Evolutionary conservation across 257 asterid genomes (phyloP).

Genomic region (Paraleonurus japonicus): DNA sequence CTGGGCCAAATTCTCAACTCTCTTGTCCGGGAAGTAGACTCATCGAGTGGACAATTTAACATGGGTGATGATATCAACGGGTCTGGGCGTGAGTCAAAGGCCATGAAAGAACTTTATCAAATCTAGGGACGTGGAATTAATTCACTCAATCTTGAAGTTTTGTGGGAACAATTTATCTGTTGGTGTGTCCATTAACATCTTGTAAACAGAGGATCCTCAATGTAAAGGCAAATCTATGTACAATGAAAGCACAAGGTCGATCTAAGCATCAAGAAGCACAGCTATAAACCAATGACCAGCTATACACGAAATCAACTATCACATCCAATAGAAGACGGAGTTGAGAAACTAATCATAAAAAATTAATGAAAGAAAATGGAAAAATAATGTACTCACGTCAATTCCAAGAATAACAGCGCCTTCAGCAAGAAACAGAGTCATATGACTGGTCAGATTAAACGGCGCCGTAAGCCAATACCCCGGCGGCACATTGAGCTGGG

Average conservation of each 20-base stretch:
- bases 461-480: constrained; percentile 88
- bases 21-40: too few species aligned
- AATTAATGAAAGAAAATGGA: not conserved
- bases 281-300: not conserved
- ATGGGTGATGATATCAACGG: too few species aligned
- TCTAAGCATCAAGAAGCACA: constrained; percentile 7
- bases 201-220: not conserved
- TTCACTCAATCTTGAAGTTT: not conserved
- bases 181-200: not conserved
- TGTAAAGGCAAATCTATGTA: not conserved
- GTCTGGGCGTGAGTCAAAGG: too few species aligned
- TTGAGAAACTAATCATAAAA: not conserved
- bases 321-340: not conserved
- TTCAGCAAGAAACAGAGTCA: constrained; percentile 76
- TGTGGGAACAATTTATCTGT: not conserved
- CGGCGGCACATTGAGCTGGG: constrained; percentile 77
- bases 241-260: not conserved
- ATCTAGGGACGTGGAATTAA: too few species aligned
- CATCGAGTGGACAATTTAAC: too few species aligned
- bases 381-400: constrained; percentile 46
- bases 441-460: constrained; percentile 77
- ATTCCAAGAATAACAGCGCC: constrained; percentile 71
- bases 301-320: not conserved
- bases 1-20: too few species aligned
- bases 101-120: too few species aligned